Conservation (phyloP, 176 grass and related monocot species). For the Guadua angustifolia region DNA sequence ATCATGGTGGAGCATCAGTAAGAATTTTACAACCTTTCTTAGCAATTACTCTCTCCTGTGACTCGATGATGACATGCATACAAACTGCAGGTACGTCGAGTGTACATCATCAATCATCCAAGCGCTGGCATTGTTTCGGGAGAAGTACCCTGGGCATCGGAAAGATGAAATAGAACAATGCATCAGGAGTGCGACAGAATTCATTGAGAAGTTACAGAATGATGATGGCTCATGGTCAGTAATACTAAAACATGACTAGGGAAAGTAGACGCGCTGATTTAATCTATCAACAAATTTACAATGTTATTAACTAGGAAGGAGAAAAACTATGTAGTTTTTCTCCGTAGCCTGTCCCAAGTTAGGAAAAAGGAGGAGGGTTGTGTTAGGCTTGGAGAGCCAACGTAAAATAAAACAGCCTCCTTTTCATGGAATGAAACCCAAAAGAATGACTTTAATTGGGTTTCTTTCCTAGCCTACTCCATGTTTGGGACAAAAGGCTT, state of each 20-base stretch:
- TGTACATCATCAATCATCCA: conserved; percentile 76
- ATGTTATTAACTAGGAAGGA: not conserved
- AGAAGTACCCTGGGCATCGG: conserved; percentile 59
- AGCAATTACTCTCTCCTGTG: conserved; percentile 7
- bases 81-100: conserved; percentile 63
- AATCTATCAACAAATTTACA: conserved; percentile 8
- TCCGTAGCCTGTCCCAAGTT: no score
- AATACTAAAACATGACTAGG: conserved; percentile 20
- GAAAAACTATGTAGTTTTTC: not conserved
- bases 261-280: conserved; percentile 12
- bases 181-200: conserved; percentile 49
- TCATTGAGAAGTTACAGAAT: conserved; percentile 69
- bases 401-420: no score
- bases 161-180: conserved; percentile 62
- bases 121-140: conserved; percentile 56
- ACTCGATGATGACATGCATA: conserved; percentile 29
- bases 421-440: no score
- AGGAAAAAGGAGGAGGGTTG: no score
- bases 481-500: no score
- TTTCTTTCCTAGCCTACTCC: no score
- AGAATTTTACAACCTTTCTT: conserved; percentile 39
- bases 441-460: no score
- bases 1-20: conserved; percentile 78
- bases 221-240: conserved; percentile 79
- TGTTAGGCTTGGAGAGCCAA: no score